Evolutionary conservation across 2,329 filamentous ascomycete species (phyloP).

Genomic region (Colletotrichum tamarilloi): DNA sequence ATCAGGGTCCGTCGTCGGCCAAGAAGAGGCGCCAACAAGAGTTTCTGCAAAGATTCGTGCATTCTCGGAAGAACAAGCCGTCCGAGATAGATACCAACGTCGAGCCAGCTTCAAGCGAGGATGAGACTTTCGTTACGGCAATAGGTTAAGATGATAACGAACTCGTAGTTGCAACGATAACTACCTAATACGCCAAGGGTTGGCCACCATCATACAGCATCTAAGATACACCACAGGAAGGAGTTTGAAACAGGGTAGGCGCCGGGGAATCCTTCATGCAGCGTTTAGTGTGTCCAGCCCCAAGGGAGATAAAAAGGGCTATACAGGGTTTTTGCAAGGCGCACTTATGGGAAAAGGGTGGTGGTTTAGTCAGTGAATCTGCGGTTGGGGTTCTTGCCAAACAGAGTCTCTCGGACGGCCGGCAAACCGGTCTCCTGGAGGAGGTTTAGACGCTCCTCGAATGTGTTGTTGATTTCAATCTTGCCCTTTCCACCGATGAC

Average conservation of each 20-base stretch:
- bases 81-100: background rate
- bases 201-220: slow-evolving; percentile 38
- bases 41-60: slow-evolving; percentile 61
- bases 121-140: slow-evolving; percentile 34
- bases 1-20: slow-evolving; percentile 48
- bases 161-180: slow-evolving; percentile 32
- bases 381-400: slow-evolving; percentile 94
- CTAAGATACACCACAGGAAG: slow-evolving; percentile 38
- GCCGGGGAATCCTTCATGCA: slow-evolving; percentile 28
- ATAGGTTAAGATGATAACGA: slow-evolving; percentile 24
- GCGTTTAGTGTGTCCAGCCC: slow-evolving; percentile 22
- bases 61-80: slow-evolving; percentile 40
- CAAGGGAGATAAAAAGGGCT: slow-evolving; percentile 3
- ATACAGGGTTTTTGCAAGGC: slow-evolving; percentile 14
- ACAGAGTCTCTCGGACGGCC: slow-evolving; percentile 84
- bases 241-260: slow-evolving; percentile 26
- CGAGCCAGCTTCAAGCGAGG: slow-evolving; percentile 20
- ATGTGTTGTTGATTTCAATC: slow-evolving; percentile 99
- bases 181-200: slow-evolving; percentile 36
- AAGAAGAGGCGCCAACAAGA: slow-evolving; percentile 52
- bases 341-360: background rate
- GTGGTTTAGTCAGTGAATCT: slow-evolving; percentile 86
- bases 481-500: slow-evolving; percentile 88
- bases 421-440: slow-evolving; percentile 89
- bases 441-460: slow-evolving; percentile 88